Evolutionary conservation across 1,284 basidiomycete species (phyloP).

Genomic region (Xerocomus amazonicus): DNA sequence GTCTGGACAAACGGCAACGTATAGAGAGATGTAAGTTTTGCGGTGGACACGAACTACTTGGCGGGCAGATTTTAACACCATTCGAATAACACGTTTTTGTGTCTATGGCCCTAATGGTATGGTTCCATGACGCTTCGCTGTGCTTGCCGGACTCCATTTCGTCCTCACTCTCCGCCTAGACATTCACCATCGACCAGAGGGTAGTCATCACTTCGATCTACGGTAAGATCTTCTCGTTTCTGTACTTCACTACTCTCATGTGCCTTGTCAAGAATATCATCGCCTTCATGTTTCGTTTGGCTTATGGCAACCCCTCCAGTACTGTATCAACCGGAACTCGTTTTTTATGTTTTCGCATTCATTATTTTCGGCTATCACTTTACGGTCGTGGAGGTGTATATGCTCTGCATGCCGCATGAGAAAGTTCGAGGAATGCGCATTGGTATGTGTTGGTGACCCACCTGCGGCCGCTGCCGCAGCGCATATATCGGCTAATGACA

Average conservation of each 20-base stretch:
- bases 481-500: not conserved
- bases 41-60: slow-evolving; percentile 78
- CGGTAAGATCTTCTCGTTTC: too few relatives aligned
- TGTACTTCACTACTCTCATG: slow-evolving; percentile 27
- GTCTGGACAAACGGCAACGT: slow-evolving; percentile 25
- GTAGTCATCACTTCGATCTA: too few relatives aligned
- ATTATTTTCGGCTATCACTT: slow-evolving; percentile 89
- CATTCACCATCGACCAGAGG: too few relatives aligned
- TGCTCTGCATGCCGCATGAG: slow-evolving; percentile 25
- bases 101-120: too few relatives aligned
- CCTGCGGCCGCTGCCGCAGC: slow-evolving; percentile 7
- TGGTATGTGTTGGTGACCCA: not conserved
- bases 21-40: too few relatives aligned
- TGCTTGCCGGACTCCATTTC: too few relatives aligned
- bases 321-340: too few relatives aligned
- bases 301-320: slow-evolving; percentile 74
- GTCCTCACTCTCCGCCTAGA: too few relatives aligned
- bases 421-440: not conserved
- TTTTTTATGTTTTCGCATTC: slow-evolving; percentile 90
- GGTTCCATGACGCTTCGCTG: too few relatives aligned
- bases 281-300: slow-evolving; percentile 72
- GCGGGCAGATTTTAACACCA: too few relatives aligned
- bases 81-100: too few relatives aligned
- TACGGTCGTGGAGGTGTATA: slow-evolving; percentile 85
- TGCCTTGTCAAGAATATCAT: slow-evolving; percentile 63